Percentiles rank a stretch among this genome's conserved stretches.
phyloP scores from a whole-genome alignment of 1,284 basidiomycete genomes.

The Meira miltonrushii region DNA sequence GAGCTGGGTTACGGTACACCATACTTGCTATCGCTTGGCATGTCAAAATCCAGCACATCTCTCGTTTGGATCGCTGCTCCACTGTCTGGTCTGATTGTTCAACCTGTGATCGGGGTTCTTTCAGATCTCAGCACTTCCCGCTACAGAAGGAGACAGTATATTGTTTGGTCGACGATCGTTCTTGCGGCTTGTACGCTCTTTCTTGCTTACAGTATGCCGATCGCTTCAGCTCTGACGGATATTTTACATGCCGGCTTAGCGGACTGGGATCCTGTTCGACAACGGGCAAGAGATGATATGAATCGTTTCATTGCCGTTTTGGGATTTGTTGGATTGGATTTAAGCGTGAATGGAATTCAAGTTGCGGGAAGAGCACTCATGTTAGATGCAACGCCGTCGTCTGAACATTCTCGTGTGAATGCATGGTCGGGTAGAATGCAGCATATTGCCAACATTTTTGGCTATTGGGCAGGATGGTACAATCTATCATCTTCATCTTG shows the following conservation, averaged over 20 bases:
- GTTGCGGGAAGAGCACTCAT: conserved; percentile 85
- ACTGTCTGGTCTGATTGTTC: conserved; percentile 82
- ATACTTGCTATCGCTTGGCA: conserved; percentile 78
- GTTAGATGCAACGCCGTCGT: conserved; percentile 77
- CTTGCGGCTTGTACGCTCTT: conserved; percentile 69
- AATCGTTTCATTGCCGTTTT: conserved; percentile 66
- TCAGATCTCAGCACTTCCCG: conserved; percentile 85
- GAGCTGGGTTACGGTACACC: conserved; percentile 88
- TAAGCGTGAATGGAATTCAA: conserved; percentile 84
- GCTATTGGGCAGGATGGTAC: conserved; percentile 65
- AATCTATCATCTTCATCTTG: conserved; percentile 71
- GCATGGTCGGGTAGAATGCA: conserved; percentile 84
- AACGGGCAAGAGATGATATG: conserved; percentile 18
- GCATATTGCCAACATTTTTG: conserved; percentile 41
- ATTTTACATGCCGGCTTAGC: conserved; percentile 70
- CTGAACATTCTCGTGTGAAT: conserved; percentile 83
- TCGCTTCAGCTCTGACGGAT: conserved; percentile 73
- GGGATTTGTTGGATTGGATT: conserved; percentile 88
- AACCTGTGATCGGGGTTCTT: conserved; percentile 88
- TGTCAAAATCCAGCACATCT: conserved; percentile 83
- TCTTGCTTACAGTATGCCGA: conserved; percentile 76
- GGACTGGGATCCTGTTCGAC: conserved; percentile 78
- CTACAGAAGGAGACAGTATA: conserved; percentile 79
- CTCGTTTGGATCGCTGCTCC: conserved; percentile 96
- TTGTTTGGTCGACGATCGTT: conserved; percentile 68